Evolutionary conservation across 371 early-diverging fungal species (phyloP).

Genomic region (Syncephalis fuscata): DNA sequence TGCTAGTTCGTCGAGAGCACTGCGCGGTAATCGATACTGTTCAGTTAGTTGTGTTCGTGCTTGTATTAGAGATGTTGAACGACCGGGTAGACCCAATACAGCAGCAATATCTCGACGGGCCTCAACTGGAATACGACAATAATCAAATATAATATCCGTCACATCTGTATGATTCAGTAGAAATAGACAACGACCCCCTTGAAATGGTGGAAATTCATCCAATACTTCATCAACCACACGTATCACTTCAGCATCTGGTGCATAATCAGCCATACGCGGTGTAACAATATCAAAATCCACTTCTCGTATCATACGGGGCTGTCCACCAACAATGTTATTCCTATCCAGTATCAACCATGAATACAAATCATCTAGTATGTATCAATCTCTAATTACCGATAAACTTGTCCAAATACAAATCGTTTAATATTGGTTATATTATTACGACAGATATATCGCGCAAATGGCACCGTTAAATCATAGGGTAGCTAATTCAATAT

Average conservation of each 20-base stretch:
- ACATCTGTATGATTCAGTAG: slow-evolving; percentile 36
- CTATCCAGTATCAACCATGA: slow-evolving; percentile 6
- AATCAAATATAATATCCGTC: slow-evolving; percentile 41
- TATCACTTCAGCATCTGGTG: slow-evolving; percentile 80
- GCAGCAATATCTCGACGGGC: slow-evolving; percentile 31
- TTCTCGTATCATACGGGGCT: slow-evolving; percentile 61
- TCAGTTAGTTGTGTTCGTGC: slow-evolving; percentile 38
- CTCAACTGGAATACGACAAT: slow-evolving; percentile 37
- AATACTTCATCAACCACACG: slow-evolving; percentile 72
- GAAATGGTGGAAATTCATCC: slow-evolving; percentile 55
- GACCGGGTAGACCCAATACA: slow-evolving; percentile 34
- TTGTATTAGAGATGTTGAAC: slow-evolving; percentile 34
- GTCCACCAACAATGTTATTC: slow-evolving; percentile 57
- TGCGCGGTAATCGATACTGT: slow-evolving; percentile 36
- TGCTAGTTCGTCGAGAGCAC: slow-evolving; percentile 43
- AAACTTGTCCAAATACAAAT: slow-evolving; percentile 74
- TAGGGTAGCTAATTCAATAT: slow-evolving; percentile 41
- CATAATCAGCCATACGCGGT: slow-evolving; percentile 38
- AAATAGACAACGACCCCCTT: slow-evolving; percentile 31
- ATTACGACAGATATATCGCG: slow-evolving; percentile 60
- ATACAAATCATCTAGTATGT: slow-evolving; percentile 2
- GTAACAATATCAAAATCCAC: slow-evolving; percentile 86
- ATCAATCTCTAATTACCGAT: slow-evolving; percentile 25
- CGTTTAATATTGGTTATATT: slow-evolving; percentile 64
- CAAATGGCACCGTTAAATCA: slow-evolving; percentile 88